phyloP scores from a whole-genome alignment of 176 grass and related monocot genomes.

The Hordeum marinum region DNA sequence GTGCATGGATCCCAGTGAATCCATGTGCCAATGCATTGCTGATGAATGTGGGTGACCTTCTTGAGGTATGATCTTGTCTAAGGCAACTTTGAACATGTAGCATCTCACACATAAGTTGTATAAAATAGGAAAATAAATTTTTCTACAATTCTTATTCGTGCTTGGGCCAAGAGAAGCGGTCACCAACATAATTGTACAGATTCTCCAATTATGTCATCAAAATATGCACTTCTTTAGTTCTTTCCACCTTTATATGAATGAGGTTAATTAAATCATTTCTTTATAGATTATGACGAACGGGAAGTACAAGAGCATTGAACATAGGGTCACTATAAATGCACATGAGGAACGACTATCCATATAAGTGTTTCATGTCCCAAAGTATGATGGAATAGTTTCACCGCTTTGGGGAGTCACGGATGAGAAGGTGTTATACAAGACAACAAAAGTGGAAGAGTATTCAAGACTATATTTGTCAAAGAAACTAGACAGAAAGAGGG shows the following conservation, averaged over 20 bases:
- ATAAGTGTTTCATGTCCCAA: conserved; percentile 16
- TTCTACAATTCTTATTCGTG: neutral
- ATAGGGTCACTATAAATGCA: conserved; percentile 32
- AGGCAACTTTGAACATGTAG: neutral
- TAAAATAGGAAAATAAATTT: neutral
- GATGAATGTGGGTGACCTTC: conserved; percentile 42
- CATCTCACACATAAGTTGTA: neutral
- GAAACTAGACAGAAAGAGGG: conserved; percentile 19
- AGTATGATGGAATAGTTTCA: neutral
- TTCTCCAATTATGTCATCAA: no score
- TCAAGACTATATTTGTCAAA: neutral
- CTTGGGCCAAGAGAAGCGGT: neutral
- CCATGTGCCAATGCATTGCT: conserved; percentile 4
- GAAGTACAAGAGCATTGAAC: conserved; percentile 47
- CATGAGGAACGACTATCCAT: conserved; percentile 35
- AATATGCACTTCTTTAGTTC: neutral
- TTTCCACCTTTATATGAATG: neutral
- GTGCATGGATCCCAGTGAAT: neutral
- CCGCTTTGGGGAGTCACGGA: neutral
- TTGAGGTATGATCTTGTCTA: conserved; percentile 26
- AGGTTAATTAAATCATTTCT: neutral
- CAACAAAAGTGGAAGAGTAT: neutral
- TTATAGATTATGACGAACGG: conserved; percentile 51
- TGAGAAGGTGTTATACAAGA: conserved; percentile 4
- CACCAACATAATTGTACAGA: no score